These are phyloP conservation scores for Agrocybe praecox DNA, from an alignment of 768 basidiomycete genomes.

Conservation along the genomic window DNA sequence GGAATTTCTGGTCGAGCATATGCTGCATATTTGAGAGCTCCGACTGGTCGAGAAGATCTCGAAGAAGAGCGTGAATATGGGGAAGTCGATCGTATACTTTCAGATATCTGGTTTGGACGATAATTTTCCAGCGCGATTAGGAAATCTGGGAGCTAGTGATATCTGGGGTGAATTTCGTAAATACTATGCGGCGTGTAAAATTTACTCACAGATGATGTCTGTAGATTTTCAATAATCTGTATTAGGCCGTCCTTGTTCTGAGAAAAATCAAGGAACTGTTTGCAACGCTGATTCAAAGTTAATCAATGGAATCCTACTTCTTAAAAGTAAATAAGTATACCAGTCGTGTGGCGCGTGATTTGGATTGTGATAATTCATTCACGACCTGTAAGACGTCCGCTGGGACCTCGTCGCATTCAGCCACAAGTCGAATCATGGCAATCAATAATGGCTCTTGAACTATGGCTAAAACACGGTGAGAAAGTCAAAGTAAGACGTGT, in stretches of 20 bases:
- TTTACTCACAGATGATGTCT: constrained; percentile 53
- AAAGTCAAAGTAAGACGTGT: not conserved
- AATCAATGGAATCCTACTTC: constrained; percentile 7
- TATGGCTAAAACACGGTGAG: constrained; percentile 45
- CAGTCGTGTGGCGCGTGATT: constrained; percentile 58
- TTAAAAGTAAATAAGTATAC: constrained; percentile 34
- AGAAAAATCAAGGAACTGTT: constrained; percentile 60
- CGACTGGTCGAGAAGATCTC: constrained; percentile 20
- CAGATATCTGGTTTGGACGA: not conserved
- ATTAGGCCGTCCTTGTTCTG: constrained; percentile 45
- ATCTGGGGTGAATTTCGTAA: not conserved
- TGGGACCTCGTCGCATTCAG: constrained; percentile 56
- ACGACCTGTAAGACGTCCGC: constrained; percentile 45
- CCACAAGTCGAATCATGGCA: constrained; percentile 68
- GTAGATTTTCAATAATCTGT: constrained; percentile 48
- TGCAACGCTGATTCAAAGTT: constrained; percentile 56
- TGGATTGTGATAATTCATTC: constrained; percentile 39
- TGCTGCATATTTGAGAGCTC: constrained; percentile 67
- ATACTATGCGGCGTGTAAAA: not conserved
- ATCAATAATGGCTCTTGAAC: constrained; percentile 76
- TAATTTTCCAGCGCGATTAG: constrained; percentile 26
- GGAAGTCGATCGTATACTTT: constrained; percentile 15
- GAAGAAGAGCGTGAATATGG: constrained; percentile 13
- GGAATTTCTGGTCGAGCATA: constrained; percentile 64
- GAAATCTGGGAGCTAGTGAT: constrained; percentile 71